phyloP scores from a whole-genome alignment of 2,329 filamentous ascomycete genomes.

The Decorospora gaudefroyi region DNA sequence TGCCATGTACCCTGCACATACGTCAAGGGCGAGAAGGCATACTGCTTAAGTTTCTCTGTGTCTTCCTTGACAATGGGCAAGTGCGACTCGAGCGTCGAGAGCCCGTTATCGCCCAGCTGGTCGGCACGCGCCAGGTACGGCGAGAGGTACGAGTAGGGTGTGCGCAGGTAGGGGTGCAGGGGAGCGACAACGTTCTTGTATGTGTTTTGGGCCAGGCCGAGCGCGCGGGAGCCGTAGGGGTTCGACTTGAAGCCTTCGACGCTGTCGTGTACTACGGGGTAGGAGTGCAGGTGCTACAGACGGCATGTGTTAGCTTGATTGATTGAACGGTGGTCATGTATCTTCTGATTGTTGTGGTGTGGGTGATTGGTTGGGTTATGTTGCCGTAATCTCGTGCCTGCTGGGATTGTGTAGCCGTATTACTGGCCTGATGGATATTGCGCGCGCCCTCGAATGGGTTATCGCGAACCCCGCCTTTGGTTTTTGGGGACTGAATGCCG shows the following conservation, averaged over 20 bases:
- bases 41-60: constrained; percentile 49
- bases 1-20: constrained; percentile 47
- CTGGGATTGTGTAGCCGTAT: constrained; percentile 8
- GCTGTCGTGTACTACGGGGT: constrained; percentile 80
- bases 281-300: constrained; percentile 87
- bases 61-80: constrained; percentile 56
- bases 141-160: constrained; percentile 78
- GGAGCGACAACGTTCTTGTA: constrained; percentile 79
- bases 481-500: constrained; percentile 4
- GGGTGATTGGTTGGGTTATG: constrained; percentile 23
- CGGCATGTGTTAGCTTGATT: constrained; percentile 15
- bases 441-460: too few relatives aligned
- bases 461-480: too few relatives aligned
- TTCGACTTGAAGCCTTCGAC: constrained; percentile 79
- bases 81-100: constrained; percentile 44
- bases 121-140: constrained; percentile 87
- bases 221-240: constrained; percentile 79
- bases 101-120: constrained; percentile 48
- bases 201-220: constrained; percentile 73
- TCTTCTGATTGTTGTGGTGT: too few relatives aligned
- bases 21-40: constrained; percentile 41
- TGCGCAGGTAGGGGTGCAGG: constrained; percentile 75
- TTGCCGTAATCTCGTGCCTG: constrained; percentile 8
- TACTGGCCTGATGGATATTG: constrained; percentile 19
- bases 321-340: too few relatives aligned